A percentile compares a stretch with the other conserved stretches of the same genome.
Evolutionary conservation across 2,329 filamentous ascomycete species (phyloP).

Genomic region (Karstenula rhodostoma): DNA sequence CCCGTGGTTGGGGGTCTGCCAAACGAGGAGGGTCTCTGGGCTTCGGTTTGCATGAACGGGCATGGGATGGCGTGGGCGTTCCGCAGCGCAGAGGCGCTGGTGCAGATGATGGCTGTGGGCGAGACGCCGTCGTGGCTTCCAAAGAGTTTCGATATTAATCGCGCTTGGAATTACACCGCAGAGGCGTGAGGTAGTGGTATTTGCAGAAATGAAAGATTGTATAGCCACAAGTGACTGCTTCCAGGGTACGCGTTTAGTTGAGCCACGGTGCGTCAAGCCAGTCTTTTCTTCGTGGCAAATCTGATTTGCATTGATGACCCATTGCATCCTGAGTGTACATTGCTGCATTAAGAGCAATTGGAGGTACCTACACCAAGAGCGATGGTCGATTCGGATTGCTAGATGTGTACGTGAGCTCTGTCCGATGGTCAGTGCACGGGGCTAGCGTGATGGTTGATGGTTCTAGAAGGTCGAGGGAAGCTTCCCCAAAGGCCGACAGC

Average conservation of each 20-base stretch:
- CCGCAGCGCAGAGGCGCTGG: slow-evolving; percentile 17
- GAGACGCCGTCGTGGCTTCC: slow-evolving; percentile 16
- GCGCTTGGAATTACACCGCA: slow-evolving; percentile 11
- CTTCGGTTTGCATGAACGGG: slow-evolving; percentile 12
- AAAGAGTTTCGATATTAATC: slow-evolving; percentile 11
- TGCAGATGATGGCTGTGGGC: slow-evolving; percentile 17
- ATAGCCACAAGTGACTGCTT: no score
- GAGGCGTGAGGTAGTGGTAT: background rate
- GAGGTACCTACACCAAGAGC: no score
- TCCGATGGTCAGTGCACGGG: background rate
- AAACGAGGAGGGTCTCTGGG: slow-evolving; percentile 8
- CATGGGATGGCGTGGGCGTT: slow-evolving; percentile 18
- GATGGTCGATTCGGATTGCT: no score
- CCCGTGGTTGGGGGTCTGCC: slow-evolving; percentile 12
- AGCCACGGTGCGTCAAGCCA: no score
- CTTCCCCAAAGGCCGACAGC: background rate
- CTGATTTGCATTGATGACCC: no score
- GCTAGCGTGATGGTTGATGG: background rate
- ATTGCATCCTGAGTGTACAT: no score
- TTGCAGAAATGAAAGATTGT: no score
- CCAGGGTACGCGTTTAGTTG: no score
- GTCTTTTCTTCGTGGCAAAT: no score
- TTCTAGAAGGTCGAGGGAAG: slow-evolving; percentile 4
- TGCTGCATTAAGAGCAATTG: no score
- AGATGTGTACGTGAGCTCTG: no score